Conservation (phyloP, 805 yeast genomes). For the Candida sithepensis region DNA sequence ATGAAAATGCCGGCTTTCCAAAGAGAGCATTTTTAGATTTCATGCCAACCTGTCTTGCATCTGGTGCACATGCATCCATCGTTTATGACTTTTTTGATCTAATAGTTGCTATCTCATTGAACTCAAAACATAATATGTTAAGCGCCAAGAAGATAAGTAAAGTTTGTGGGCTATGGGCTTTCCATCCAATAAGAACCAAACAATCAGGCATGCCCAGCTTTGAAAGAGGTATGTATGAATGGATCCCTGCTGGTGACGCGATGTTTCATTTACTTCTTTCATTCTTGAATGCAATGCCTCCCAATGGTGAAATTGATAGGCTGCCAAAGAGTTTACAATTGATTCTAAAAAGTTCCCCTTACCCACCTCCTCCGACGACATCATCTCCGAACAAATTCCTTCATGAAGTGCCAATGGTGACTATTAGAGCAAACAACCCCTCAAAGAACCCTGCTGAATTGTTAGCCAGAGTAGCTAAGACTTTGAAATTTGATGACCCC, state of each 20-base stretch:
- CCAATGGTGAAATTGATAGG: slow-evolving; percentile 49
- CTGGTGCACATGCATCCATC: slow-evolving; percentile 86
- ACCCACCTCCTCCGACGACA: slow-evolving; percentile 62
- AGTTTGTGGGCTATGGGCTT: slow-evolving; percentile 89
- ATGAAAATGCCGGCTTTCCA: slow-evolving; percentile 63
- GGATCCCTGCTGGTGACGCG: slow-evolving; percentile 84
- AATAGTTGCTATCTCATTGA: slow-evolving; percentile 70
- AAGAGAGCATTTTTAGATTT: slow-evolving; percentile 70
- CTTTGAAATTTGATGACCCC: slow-evolving; percentile 66
- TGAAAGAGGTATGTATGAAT: slow-evolving; percentile 66
- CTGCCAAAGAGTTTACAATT: slow-evolving; percentile 67
- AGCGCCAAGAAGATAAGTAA: slow-evolving; percentile 77
- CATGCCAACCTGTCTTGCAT: slow-evolving; percentile 79
- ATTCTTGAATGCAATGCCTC: slow-evolving; percentile 73
- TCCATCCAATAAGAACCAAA: slow-evolving; percentile 34
- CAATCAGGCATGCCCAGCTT: slow-evolving; percentile 44
- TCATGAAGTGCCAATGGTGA: slow-evolving; percentile 36
- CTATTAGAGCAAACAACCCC: slow-evolving; percentile 36
- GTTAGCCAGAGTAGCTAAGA: slow-evolving; percentile 51
- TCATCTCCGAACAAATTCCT: slow-evolving; percentile 23
- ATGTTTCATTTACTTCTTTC: slow-evolving; percentile 76
- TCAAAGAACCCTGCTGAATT: slow-evolving; percentile 55
- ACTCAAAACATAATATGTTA: slow-evolving; percentile 72
- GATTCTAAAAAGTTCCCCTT: slow-evolving; percentile 58
- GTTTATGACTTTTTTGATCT: slow-evolving; percentile 85